Percentiles rank a stretch among this genome's conserved stretches.
Evolutionary conservation across 1,284 basidiomycete species (phyloP).

Genomic region (Porodaedalea pini): DNA sequence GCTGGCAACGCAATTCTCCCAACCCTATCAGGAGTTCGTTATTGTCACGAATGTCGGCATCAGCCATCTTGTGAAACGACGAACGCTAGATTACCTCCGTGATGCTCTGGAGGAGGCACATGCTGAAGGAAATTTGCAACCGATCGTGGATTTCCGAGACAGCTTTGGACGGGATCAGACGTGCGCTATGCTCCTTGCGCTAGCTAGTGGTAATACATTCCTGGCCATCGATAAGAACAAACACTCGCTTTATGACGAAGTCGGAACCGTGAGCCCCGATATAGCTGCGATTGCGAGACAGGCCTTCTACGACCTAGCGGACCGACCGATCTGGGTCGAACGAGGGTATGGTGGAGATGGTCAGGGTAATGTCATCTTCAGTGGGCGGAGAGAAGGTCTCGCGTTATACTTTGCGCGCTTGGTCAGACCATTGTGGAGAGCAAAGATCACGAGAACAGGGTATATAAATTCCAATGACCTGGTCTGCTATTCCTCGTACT

Average conservation of each 20-base stretch:
- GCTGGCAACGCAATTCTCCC: slow-evolving; percentile 74
- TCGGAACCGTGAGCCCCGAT: slow-evolving; percentile 55
- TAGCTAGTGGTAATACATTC: slow-evolving; percentile 74
- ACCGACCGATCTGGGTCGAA: slow-evolving; percentile 76
- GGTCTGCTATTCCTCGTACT: not conserved
- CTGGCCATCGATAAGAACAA: slow-evolving; percentile 46
- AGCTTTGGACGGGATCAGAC: slow-evolving; percentile 88
- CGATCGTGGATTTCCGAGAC: slow-evolving; percentile 70
- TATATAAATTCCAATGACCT: slow-evolving; percentile 31
- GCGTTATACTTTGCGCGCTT: slow-evolving; percentile 85
- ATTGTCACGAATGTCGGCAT: slow-evolving; percentile 84
- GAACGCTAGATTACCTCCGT: slow-evolving; percentile 79
- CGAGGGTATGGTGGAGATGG: slow-evolving; percentile 64
- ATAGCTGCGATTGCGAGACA: slow-evolving; percentile 69
- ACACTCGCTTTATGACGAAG: slow-evolving; percentile 40
- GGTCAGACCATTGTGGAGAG: slow-evolving; percentile 84
- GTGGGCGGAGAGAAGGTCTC: slow-evolving; percentile 87
- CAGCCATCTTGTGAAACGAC: slow-evolving; percentile 77
- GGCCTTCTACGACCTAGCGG: slow-evolving; percentile 81
- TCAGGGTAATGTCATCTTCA: slow-evolving; percentile 75
- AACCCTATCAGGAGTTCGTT: slow-evolving; percentile 75
- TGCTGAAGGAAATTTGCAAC: slow-evolving; percentile 60
- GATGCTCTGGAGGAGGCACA: slow-evolving; percentile 72
- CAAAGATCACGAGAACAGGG: slow-evolving; percentile 65
- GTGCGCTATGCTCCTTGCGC: slow-evolving; percentile 86